Evolutionary conservation across 2,329 filamentous ascomycete genomes (phyloP).

Genomic region (Fusarium buxicola): DNA sequence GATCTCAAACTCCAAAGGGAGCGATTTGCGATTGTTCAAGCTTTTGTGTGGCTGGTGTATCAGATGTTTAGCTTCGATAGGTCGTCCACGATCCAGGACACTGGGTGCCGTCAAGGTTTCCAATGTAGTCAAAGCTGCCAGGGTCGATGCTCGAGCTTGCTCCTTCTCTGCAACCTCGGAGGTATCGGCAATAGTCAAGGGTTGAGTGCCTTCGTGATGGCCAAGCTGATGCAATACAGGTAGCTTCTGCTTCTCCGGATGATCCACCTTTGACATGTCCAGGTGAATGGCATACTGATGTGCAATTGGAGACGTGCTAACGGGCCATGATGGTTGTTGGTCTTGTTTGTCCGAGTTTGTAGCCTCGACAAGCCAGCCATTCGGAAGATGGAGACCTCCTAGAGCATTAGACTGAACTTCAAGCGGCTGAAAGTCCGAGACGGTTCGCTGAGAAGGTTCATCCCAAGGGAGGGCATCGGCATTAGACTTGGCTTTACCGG

Average conservation of each 20-base stretch:
- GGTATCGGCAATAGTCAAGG: slow-evolving; percentile 6
- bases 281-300: background rate
- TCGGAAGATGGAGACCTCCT: slow-evolving; percentile 17
- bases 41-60: slow-evolving; percentile 18
- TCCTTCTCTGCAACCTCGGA: slow-evolving; percentile 2
- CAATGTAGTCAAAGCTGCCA: background rate
- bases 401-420: slow-evolving; percentile 23
- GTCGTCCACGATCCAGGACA: slow-evolving; percentile 22
- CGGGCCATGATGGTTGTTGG: background rate
- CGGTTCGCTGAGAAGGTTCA: background rate
- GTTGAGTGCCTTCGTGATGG: background rate
- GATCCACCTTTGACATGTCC: background rate
- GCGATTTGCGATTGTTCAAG: slow-evolving; percentile 17
- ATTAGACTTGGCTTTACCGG: slow-evolving; percentile 17
- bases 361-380: slow-evolving; percentile 21
- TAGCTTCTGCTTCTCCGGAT: slow-evolving; percentile 10
- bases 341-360: slow-evolving; percentile 3
- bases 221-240: background rate
- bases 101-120: background rate
- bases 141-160: slow-evolving; percentile 8
- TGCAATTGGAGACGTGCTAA: background rate
- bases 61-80: slow-evolving; percentile 22
- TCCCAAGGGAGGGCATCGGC: background rate
- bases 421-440: slow-evolving; percentile 13
- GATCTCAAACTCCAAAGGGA: slow-evolving; percentile 24